Base-by-base conservation (phyloP, 768 basidiomycete species). In the Tricholoma saponaceum region DNA sequence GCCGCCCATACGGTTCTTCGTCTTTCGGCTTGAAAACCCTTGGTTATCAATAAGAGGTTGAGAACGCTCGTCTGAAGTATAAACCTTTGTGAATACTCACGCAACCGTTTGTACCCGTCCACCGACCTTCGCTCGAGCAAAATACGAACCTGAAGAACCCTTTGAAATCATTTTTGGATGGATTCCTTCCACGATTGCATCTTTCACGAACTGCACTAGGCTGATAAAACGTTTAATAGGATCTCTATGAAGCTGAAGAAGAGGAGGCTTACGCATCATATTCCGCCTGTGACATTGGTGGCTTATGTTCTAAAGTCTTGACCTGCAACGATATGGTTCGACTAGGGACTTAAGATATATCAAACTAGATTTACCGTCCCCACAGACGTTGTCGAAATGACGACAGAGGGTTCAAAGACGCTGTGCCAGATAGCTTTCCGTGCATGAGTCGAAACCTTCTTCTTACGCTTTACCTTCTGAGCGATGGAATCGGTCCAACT, bases 11-110 rank as follows among this genome's bases (percentile, higher is more conserved):
- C 1, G 92, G 92, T 63, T 94, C 91, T 67, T 92, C 90, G 58
- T 92, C 89, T 69, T 94, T 93, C 1, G 93, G 93, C 69, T 95
- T 95, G 72, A 96, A 95, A 3, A 95, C 90, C 5, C 89, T 94
- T 54, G 35, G 3, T 20, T 22, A 20, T 39, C 16, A 10, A 18
- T 25, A 12, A 18, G 9, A 59, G 43, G 9, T 23, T 43, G 18
- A 14, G 35, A 23, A 5, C 10, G n/a, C n/a, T 46, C 14, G 50
- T 14, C 32, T 20, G 25, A 33, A 8, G 20, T 18, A 39, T 12
- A 16, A 16, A 37, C 14, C 3, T 16, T 14, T 16, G 25, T 47
- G 41, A 41, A 39, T n/a, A 75, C 89, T 70, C 66, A 91, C 90
- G 87, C 90, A 44, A 93, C 86, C 13, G 89, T 92, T 60, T 89